phyloP scores from a whole-genome alignment of 192 early-diverging fungal genomes.

The Dimargaris xerosporica region DNA sequence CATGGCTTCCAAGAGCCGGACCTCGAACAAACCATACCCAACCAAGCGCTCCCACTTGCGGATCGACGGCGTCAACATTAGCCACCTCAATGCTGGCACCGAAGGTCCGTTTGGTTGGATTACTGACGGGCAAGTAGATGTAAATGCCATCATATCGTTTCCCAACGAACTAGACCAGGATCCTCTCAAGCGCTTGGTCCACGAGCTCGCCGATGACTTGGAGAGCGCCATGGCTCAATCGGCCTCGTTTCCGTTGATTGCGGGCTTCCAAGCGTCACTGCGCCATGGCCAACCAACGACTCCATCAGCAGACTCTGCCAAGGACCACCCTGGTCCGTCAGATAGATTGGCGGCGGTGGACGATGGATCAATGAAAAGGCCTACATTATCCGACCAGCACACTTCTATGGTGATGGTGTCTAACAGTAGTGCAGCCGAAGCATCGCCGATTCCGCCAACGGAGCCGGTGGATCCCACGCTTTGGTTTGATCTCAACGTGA shows the following conservation, averaged over 20 bases:
- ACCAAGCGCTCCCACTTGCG: slow-evolving; percentile 46
- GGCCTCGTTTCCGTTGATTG: not conserved
- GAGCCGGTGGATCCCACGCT: slow-evolving; percentile 7
- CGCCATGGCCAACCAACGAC: not conserved
- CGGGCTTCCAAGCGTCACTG: slow-evolving; percentile 3
- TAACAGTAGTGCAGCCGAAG: too few species aligned
- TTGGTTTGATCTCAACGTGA: slow-evolving; percentile 64
- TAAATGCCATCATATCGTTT: slow-evolving; percentile 51
- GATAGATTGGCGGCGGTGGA: too few species aligned
- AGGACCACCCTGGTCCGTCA: not conserved
- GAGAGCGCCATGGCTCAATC: slow-evolving; percentile 19
- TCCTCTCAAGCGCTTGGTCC: slow-evolving; percentile 42
- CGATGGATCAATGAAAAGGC: too few species aligned
- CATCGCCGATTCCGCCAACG: too few species aligned
- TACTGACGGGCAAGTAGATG: slow-evolving; percentile 71
- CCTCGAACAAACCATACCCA: not conserved
- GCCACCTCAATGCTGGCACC: slow-evolving; percentile 73
- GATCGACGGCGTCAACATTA: slow-evolving; percentile 78
- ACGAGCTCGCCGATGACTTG: slow-evolving; percentile 55
- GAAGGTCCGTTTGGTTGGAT: slow-evolving; percentile 90
- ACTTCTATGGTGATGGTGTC: too few species aligned
- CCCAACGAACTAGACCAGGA: slow-evolving; percentile 35
- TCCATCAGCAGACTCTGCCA: not conserved
- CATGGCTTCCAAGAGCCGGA: too few species aligned
- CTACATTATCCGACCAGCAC: too few species aligned